Evolutionary conservation across 345 rosid species (phyloP), one percentile per base, ranked within the genome.

Genomic region (Aurinia saxatilis): DNA sequence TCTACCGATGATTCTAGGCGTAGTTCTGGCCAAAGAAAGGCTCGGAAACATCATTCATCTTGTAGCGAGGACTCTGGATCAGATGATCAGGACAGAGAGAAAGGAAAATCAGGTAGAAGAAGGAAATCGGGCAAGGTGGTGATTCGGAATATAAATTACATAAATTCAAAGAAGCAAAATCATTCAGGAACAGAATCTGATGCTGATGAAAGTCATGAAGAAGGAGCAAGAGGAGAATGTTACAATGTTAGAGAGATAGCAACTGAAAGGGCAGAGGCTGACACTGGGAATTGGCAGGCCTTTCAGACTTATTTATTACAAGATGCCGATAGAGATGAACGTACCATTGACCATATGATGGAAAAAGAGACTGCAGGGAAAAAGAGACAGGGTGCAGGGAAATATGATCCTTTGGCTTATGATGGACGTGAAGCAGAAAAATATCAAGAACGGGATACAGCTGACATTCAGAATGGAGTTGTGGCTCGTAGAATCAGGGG

Each of bases 231-330:
- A 77, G 61, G 10, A 66, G 63, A 52, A 35, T 46, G 49, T 60
- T 77, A 77, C 57, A 78, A 67, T 51, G 66, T 75, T 56, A 74
- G 50, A 71, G 81, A 70, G 34, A 81, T 70, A 73, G 66, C 60
- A 29, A 30, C 60, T 35, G 46, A 76, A 41, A 75, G 78, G 60
- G 78, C 78, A 65, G 91, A 75, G 68, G 74, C 70, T 56, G 89
- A 77, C 72, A 81, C 85, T 56, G 96, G 73, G 30, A 74, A 90
- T 25, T 93, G 99, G 99, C 82, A 83, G 57, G 97, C 95, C 36
- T 93, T 93, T 81, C 97, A 93, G 80, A 82, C 55, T 57, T 78
- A 42, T 62, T 66, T 93, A 57, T 81, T 93, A 25, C 87, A 77
- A 77, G 96, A 80, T 72, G 80, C 82, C n/a, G 89, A 86, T 67